phyloP scores from a whole-genome alignment of 108 stramenopile species.

The Skeletonema tropicum region DNA sequence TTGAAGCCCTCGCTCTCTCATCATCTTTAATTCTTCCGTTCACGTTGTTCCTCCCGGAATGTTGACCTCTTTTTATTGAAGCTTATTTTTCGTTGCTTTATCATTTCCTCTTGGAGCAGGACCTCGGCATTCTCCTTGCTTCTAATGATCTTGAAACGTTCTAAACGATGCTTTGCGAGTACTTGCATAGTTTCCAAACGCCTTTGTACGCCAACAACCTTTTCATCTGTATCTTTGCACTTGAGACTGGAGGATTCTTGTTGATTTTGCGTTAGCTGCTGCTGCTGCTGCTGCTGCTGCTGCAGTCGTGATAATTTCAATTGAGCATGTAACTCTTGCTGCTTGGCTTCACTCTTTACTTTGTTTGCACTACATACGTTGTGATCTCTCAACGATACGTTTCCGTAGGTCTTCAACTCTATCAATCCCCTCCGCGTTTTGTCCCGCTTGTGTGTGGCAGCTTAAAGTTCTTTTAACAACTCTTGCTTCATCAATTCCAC shows the following conservation, averaged over 20 bases:
- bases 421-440: too few relatives aligned
- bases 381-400: too few relatives aligned
- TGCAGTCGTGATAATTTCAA: too few relatives aligned
- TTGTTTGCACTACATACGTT: too few relatives aligned
- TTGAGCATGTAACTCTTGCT: too few relatives aligned
- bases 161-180: conserved; percentile 10
- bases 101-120: neutral
- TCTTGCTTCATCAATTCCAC: neutral
- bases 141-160: neutral
- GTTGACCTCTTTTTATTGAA: conserved; percentile 10
- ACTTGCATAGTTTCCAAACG: conserved; percentile 9
- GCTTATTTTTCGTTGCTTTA: conserved; percentile 8
- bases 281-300: too few relatives aligned
- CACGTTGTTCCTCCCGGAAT: conserved; percentile 10
- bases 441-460: neutral
- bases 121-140: neutral
- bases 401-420: too few relatives aligned
- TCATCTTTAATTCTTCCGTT: conserved; percentile 1
- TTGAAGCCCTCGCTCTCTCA: conserved; percentile 24
- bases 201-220: conserved; percentile 6
- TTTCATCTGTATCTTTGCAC: neutral
- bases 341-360: too few relatives aligned
- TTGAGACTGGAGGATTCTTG: too few relatives aligned
- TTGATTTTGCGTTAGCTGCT: too few relatives aligned
- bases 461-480: neutral